Percentiles rank a stretch among this genome's conserved stretches.
These are phyloP conservation scores for Tranzscheliella williamsii DNA, from an alignment of 1,284 basidiomycete genomes.

Conservation along the genomic window DNA sequence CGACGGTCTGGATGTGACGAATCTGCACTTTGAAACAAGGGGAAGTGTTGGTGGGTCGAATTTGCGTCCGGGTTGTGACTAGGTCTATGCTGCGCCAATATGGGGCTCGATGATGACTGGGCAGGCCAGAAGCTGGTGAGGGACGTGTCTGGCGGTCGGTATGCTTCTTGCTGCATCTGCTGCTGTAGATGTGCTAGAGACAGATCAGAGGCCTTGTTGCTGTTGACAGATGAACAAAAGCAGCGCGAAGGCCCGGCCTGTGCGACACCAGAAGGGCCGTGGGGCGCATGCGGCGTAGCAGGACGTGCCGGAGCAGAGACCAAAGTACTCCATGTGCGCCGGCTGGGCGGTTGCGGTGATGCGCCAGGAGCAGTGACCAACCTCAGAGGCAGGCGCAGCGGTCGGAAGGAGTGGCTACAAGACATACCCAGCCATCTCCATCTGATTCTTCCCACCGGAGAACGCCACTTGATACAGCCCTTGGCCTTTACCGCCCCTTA, in stretches of 20 bases:
- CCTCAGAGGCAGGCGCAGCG: neutral
- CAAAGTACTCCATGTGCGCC: too few relatives aligned
- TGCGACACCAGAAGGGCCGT: neutral
- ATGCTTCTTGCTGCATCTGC: slow-evolving; percentile 1
- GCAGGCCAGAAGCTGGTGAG: neutral
- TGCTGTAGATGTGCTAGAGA: neutral
- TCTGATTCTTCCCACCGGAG: too few relatives aligned
- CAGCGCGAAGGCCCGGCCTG: slow-evolving; percentile 30
- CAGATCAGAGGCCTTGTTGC: slow-evolving; percentile 10
- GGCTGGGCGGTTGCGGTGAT: too few relatives aligned
- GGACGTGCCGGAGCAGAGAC: too few relatives aligned
- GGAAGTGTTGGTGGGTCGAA: too few relatives aligned
- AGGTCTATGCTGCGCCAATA: too few relatives aligned
- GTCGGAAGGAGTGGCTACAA: neutral
- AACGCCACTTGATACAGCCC: too few relatives aligned
- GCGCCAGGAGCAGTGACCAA: neutral
- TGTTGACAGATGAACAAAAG: slow-evolving; percentile 16
- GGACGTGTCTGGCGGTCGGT: neutral
- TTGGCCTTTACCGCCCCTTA: too few relatives aligned
- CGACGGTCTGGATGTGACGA: too few relatives aligned
- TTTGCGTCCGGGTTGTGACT: too few relatives aligned
- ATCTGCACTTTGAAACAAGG: too few relatives aligned
- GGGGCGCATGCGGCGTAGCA: slow-evolving; percentile 8
- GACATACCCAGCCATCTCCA: slow-evolving; percentile 1
- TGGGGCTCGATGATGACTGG: too few relatives aligned